phyloP scores from a whole-genome alignment of 768 basidiomycete species.

The Suillus variegatus region DNA sequence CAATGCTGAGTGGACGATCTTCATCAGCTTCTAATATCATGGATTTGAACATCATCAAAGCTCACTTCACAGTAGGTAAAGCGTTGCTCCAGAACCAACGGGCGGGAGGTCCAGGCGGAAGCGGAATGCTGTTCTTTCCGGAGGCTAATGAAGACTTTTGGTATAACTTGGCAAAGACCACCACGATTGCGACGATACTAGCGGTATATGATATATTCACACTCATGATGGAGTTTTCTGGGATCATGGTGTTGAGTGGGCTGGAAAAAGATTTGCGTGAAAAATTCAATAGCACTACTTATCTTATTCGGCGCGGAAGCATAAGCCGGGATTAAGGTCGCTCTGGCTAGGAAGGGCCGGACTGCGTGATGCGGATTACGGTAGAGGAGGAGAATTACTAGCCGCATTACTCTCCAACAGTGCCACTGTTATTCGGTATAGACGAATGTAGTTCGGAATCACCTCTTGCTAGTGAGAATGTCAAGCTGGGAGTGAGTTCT shows the following conservation, averaged over 20 bases:
- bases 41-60: neutral
- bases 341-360: neutral
- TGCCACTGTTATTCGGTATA: too few species aligned
- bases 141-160: neutral
- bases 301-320: neutral
- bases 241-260: conserved; percentile 27
- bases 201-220: conserved; percentile 39
- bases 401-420: too few species aligned
- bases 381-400: neutral
- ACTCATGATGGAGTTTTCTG: conserved; percentile 19
- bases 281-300: conserved; percentile 22
- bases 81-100: neutral
- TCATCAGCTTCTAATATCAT: neutral
- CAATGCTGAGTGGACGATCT: conserved; percentile 7
- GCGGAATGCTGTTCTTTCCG: neutral
- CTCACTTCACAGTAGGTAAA: neutral
- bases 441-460: too few species aligned
- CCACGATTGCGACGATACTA: conserved; percentile 42
- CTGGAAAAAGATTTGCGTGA: conserved; percentile 37
- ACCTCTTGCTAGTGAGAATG: too few species aligned
- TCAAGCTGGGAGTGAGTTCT: too few species aligned
- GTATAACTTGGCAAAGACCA: neutral
- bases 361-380: too few species aligned
- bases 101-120: neutral
- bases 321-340: neutral